Conservation (phyloP, 805 yeast genomes). For the Yamadazyma sp. region DNA sequence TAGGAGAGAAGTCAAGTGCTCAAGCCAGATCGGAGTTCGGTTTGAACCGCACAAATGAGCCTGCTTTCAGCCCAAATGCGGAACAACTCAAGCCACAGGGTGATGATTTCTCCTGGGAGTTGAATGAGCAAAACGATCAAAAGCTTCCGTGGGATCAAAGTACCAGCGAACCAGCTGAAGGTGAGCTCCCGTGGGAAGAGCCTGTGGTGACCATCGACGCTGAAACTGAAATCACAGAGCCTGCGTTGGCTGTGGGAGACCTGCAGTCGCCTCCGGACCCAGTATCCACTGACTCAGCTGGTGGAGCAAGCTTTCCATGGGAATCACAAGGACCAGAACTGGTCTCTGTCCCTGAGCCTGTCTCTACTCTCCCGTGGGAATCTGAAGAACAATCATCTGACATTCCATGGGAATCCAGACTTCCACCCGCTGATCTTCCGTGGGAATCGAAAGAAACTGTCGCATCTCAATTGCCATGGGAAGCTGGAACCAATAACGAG, state of each 20-base stretch:
- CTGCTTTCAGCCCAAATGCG: conserved; percentile 7
- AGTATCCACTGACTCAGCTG: too few species aligned
- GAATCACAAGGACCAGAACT: too few species aligned
- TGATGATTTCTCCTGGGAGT: conserved; percentile 14
- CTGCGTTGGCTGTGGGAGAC: too few species aligned
- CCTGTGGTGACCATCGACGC: too few species aligned
- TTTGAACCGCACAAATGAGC: conserved; percentile 4
- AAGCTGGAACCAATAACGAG: too few species aligned
- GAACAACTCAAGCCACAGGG: conserved; percentile 11
- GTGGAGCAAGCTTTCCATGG: too few species aligned
- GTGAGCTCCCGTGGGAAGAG: too few species aligned
- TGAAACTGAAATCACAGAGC: too few species aligned
- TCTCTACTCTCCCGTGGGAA: conserved; percentile 1
- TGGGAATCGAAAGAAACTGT: neutral
- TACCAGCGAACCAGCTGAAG: neutral
- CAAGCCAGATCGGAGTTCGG: conserved; percentile 12
- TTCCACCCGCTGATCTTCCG: neutral
- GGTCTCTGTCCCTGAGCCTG: neutral
- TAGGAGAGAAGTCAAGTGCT: conserved; percentile 11
- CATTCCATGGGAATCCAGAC: conserved; percentile 6
- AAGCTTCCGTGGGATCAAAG: conserved; percentile 4
- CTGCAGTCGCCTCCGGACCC: too few species aligned
- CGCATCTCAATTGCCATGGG: too few species aligned
- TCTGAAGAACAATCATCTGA: neutral
- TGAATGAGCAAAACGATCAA: neutral